A percentile compares a stretch with the other conserved stretches of the same genome.
These are phyloP conservation scores for Trichoderma pleuroti DNA, from an alignment of 2,329 filamentous ascomycete genomes.

Conservation along the genomic window DNA sequence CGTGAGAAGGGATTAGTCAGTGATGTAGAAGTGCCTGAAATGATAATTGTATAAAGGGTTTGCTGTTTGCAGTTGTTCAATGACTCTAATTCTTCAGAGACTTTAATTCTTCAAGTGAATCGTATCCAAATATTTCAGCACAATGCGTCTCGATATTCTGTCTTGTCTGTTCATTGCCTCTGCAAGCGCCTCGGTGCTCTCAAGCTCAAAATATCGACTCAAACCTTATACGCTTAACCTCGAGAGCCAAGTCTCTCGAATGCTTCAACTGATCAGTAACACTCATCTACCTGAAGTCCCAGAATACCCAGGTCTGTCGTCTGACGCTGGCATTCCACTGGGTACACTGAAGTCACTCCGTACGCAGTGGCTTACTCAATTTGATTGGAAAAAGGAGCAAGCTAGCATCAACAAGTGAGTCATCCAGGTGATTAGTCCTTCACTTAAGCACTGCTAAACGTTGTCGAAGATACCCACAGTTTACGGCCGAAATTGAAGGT, in stretches of 20 bases:
- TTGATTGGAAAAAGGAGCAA: constrained; percentile 24
- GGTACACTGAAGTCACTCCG: constrained; percentile 18
- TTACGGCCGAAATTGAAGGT: constrained; percentile 22
- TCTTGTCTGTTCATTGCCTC: not conserved
- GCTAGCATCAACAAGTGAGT: constrained; percentile 21
- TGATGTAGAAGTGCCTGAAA: not conserved
- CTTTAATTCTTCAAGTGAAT: rapidly evolving
- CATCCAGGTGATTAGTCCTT: not conserved
- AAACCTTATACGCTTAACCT: not conserved
- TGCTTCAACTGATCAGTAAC: constrained; percentile 24
- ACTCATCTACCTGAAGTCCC: constrained; percentile 13
- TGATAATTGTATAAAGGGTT: not conserved
- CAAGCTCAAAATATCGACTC: not conserved
- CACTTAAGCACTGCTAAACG: not conserved
- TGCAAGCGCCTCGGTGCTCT: not conserved
- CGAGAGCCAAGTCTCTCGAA: not conserved
- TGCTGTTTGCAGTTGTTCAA: not conserved
- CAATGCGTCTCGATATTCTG: not conserved
- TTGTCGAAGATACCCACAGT: constrained; percentile 16
- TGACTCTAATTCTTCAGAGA: not conserved
- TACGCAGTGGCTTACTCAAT: constrained; percentile 20
- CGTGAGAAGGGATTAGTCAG: not conserved
- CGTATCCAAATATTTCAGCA: not conserved
- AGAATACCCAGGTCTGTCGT: not conserved
- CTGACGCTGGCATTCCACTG: constrained; percentile 19